Evolutionary conservation across 495 filamentous ascomycete genomes (phyloP).

Genomic region (Cercophora scortea): DNA sequence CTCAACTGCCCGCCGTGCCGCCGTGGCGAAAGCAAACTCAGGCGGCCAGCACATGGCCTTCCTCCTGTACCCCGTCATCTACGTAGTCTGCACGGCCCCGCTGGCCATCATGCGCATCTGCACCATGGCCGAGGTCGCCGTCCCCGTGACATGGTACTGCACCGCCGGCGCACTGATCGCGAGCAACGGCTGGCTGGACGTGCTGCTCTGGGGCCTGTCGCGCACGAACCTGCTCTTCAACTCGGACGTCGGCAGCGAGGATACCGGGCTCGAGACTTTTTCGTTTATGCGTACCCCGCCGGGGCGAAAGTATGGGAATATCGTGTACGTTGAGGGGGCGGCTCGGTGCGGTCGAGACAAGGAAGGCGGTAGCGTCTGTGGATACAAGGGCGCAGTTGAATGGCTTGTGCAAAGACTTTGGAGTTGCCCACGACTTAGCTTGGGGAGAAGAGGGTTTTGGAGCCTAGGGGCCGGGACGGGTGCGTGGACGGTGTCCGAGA

Average conservation of each 20-base stretch:
- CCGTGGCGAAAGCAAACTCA: background rate
- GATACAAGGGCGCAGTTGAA: background rate
- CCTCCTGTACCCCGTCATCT: constrained; percentile 68
- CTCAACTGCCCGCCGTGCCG: background rate
- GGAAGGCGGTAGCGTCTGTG: background rate
- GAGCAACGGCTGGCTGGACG: constrained; percentile 67
- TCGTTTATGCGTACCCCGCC: constrained; percentile 38
- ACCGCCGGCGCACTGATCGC: constrained; percentile 65
- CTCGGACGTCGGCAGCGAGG: constrained; percentile 27
- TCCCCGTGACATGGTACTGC: constrained; percentile 55
- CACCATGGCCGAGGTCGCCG: constrained; percentile 47
- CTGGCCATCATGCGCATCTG: constrained; percentile 63
- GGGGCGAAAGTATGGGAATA: constrained; percentile 32
- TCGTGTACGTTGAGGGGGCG: constrained; percentile 35
- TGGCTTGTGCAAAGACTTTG: background rate
- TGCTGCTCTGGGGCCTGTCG: constrained; percentile 65
- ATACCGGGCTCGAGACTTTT: constrained; percentile 40
- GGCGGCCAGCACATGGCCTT: constrained; percentile 54
- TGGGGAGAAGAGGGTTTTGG: background rate
- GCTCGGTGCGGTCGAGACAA: constrained; percentile 2
- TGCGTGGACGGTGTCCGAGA: background rate
- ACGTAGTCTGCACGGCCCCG: constrained; percentile 62
- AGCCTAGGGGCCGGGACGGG: constrained; percentile 11
- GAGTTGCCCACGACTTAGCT: background rate
- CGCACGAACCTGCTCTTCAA: constrained; percentile 45